A percentile compares a stretch with the other conserved stretches of the same genome.
Conservation (phyloP, 768 basidiomycete genomes). For the Lactarius sp. region DNA sequence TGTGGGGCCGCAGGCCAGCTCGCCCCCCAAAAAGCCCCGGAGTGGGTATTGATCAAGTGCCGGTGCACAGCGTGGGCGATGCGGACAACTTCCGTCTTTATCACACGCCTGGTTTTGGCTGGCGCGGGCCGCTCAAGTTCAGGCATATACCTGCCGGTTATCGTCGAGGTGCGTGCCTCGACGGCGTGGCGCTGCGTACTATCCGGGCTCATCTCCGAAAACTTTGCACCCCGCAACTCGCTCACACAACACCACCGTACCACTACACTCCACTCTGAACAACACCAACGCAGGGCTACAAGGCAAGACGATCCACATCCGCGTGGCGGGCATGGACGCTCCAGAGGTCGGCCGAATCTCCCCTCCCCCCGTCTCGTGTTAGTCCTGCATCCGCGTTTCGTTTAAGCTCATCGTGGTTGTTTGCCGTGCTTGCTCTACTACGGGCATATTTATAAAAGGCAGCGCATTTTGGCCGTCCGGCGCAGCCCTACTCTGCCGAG, state of each 20-base stretch:
- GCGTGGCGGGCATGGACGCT: slow-evolving; percentile 89
- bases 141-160: slow-evolving; percentile 52
- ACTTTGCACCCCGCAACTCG: too few relatives aligned
- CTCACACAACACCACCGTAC: neutral
- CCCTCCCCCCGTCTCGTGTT: neutral
- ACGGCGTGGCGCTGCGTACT: neutral
- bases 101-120: slow-evolving; percentile 78
- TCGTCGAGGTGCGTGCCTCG: slow-evolving; percentile 50
- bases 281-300: slow-evolving; percentile 50
- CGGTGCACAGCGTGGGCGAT: slow-evolving; percentile 62
- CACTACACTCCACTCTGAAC: neutral
- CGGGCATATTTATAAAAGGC: slow-evolving; percentile 41
- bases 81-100: slow-evolving; percentile 85
- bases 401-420: neutral
- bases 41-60: neutral
- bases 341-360: slow-evolving; percentile 59
- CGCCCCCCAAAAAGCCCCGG: neutral
- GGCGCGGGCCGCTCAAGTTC: slow-evolving; percentile 68
- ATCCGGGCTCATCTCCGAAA: neutral
- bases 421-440: too few relatives aligned
- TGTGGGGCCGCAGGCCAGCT: neutral
- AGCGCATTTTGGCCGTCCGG: slow-evolving; percentile 79
- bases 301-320: slow-evolving; percentile 78
- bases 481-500: slow-evolving; percentile 72
- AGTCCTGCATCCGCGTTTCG: neutral